Evolutionary conservation across 2,329 filamentous ascomycete genomes (phyloP).

Genomic region (Aureobasidium leucospermi): DNA sequence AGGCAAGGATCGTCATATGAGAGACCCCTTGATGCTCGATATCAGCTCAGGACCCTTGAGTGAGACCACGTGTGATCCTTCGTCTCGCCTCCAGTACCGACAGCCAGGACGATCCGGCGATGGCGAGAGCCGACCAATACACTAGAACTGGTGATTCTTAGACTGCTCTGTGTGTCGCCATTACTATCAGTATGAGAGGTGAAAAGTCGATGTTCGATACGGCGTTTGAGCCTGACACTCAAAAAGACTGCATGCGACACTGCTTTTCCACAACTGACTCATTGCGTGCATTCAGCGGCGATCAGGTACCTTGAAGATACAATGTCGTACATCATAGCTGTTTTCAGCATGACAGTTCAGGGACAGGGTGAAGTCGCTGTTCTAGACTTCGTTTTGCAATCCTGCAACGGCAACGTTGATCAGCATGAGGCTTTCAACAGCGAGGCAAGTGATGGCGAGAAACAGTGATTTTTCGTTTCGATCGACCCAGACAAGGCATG

Average conservation of each 20-base stretch:
- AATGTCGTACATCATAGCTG: neutral
- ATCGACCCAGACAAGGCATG: neutral
- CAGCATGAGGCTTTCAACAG: neutral
- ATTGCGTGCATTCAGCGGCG: neutral
- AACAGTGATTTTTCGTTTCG: neutral
- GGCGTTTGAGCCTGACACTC: too few species aligned
- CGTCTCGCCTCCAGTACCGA: neutral
- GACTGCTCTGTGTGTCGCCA: neutral
- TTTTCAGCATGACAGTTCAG: neutral
- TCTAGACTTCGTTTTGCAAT: neutral
- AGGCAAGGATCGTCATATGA: neutral
- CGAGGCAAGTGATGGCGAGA: neutral
- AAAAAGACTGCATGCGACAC: neutral
- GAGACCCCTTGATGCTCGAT: neutral
- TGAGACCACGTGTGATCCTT: neutral
- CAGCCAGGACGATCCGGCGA: neutral
- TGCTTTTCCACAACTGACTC: neutral
- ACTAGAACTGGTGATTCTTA: neutral
- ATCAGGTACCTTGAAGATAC: neutral
- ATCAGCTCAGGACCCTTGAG: neutral
- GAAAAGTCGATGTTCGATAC: neutral
- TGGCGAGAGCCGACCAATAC: neutral
- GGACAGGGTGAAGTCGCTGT: neutral
- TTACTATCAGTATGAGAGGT: neutral
- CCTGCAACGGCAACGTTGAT: constrained; percentile 3